Conservation (phyloP, 2,329 filamentous ascomycete genomes). For the Aspergillus amoenus region DNA sequence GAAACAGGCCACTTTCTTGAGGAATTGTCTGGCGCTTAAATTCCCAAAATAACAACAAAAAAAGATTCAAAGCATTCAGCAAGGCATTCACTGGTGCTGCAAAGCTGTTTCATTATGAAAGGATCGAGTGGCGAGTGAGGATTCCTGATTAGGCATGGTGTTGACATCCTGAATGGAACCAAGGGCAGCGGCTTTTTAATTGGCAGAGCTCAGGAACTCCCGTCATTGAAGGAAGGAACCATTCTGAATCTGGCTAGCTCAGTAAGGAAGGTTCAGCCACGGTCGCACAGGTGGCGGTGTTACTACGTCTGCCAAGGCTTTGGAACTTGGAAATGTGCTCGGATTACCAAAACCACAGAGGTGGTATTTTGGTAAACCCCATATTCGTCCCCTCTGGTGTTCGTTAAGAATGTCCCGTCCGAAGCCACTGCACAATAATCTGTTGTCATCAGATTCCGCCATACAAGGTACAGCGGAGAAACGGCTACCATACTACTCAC, state of each 20-base stretch:
- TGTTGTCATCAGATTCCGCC: neutral
- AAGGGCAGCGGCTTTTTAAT: neutral
- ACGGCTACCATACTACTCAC: neutral
- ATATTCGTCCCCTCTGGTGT: too few species aligned
- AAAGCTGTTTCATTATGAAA: neutral
- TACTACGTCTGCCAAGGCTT: conserved; percentile 3
- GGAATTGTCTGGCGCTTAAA: conserved; percentile 1
- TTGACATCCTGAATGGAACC: neutral
- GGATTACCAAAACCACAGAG: neutral
- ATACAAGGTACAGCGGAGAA: neutral
- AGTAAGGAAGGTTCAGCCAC: neutral
- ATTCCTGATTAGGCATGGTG: neutral
- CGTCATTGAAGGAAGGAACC: neutral
- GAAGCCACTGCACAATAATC: neutral
- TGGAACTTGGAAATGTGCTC: neutral
- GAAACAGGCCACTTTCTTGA: neutral
- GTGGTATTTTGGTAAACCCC: neutral
- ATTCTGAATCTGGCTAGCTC: neutral
- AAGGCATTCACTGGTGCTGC: neutral
- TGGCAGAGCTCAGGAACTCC: neutral
- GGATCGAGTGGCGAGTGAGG: neutral
- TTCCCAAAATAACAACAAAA: conserved; percentile 5
- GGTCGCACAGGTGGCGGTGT: conserved; percentile 6
- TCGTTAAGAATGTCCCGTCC: neutral
- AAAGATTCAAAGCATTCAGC: neutral